Evolutionary conservation across 1,284 basidiomycete genomes (phyloP), one percentile per base, ranked within the genome.

Genomic region (Acaromyces ingoldii): DNA sequence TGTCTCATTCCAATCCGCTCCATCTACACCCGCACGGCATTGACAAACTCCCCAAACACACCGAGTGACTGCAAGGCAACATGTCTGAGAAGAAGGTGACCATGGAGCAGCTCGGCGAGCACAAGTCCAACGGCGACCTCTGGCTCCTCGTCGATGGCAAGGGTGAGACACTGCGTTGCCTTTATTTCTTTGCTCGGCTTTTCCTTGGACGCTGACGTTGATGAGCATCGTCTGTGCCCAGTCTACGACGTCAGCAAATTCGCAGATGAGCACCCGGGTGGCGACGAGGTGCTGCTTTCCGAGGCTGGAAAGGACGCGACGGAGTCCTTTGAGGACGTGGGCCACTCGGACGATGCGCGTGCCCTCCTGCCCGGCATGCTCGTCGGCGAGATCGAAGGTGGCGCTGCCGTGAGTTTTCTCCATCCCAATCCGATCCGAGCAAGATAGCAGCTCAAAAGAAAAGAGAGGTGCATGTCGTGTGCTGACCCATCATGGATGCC

Each of bases 311-410:
- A 74, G 89, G 92, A 98, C 77, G 91, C 91, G 25, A 95, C 93
- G 38, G 95, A 98, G 76, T 91, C 93, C 10, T 99, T 98, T 73
- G 95, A 98, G 80, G 95, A 98, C 77, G 92, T 98, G 43, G 93
- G 95, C 39, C 93, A 98, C 82, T 97, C 92, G 15, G 95, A 98
- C 73, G 95, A 98, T 78, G 95, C 93, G 15, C 85, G 93, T 55
- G 85, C 81, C n/a, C 82, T 95, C 60, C 82, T 99, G 53, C 82
- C 83, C n/a, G 68, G 74, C 36, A 76, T 78, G 64, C 67, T 72
- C 43, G 76, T 78, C 25, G 77, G 57, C 83, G 78, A 68, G 81
- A 92, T 84, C 37, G 66, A 66, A 41, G 70, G 67, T 49, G 61
- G 60, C 41, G 62, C 59, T 7, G 52, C 26, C 24, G 51, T 52